Base-by-base conservation (phyloP, 257 asterid genomes). In the Jasminum sambac region DNA sequence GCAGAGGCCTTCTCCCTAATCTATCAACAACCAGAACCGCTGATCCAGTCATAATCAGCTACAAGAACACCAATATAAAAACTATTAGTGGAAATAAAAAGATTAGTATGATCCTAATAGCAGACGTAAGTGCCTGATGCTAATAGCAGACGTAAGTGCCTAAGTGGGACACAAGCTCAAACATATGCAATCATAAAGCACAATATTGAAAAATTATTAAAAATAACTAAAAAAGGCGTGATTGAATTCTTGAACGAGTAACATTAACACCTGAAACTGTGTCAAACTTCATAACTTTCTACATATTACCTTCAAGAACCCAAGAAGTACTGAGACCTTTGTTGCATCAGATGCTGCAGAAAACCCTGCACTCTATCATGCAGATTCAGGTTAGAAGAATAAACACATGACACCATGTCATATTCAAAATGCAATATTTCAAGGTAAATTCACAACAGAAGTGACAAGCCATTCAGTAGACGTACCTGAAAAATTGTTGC, bases 271-370 rank as follows among this genome's bases (percentile, higher is more conserved):
- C 14, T 55, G 62, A 55, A 55, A 10, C 26, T 55, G 21, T 55
- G 62, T 55, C 62, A 55, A 11, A 44, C 41, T 12, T 3, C 60
- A 68, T 65, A 13, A 2, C 70, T 67, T 52, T 36, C 64, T 38
- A 43, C 70, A 67, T 36, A 76, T 77, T 68, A 94, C 99, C 99
- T 95, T 95, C 80, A 89, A 76, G 19, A 91, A 61, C 24, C 95
- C 99, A 63, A 95, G 91, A 74, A 84, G 78, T 75, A 91, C 78
- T 11, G 99, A 91, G 83, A 89, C 99, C 78, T 84, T 87, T 11
- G 98, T 91, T 50, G 99, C 99, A 74, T 95, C 98, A 61, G 98
- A 83, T 78, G 97, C 99, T 8, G 96, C 97, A 80, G 99, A 87
- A 83, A 95, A 91, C 52, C 99, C 98, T 72, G 98, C 99, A 83